Percentiles rank a stretch among this genome's conserved stretches.
Evolutionary conservation across 305 asterid genomes (phyloP).

Genomic region (Fraxinus xanthoxyloides): DNA sequence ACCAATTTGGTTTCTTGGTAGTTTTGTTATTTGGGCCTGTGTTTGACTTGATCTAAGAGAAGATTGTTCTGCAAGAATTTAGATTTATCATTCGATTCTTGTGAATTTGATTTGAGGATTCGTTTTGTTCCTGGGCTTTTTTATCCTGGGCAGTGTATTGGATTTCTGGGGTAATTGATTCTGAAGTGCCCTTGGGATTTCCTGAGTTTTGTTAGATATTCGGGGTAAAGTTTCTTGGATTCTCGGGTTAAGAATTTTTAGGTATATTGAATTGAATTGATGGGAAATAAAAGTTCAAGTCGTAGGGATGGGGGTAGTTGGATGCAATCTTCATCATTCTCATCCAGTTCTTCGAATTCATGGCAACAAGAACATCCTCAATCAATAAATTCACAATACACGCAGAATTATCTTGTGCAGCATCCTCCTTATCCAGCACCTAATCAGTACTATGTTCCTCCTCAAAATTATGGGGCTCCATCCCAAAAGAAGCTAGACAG

Average conservation of each 20-base stretch:
- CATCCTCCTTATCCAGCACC: conserved; percentile 41
- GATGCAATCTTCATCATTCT: conserved; percentile 52
- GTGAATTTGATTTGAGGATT: conserved; percentile 1
- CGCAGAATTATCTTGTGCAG: conserved; percentile 46
- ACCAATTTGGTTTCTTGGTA: not conserved
- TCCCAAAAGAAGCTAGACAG: conserved; percentile 16
- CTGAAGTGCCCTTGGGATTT: not conserved
- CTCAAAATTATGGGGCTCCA: conserved; percentile 25
- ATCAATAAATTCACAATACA: conserved; percentile 44
- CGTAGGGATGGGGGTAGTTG: conserved; percentile 36
- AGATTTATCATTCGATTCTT: not conserved
- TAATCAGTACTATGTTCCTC: conserved; percentile 38
- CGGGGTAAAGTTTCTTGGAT: conserved; percentile 14
- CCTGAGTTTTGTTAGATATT: not conserved
- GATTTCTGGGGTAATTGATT: not conserved
- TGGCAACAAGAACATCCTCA: conserved; percentile 47
- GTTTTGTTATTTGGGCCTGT: not conserved
- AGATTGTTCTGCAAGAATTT: not conserved
- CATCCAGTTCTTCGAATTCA: conserved; percentile 43
- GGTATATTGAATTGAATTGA: conserved; percentile 38
- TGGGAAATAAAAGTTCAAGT: conserved; percentile 87
- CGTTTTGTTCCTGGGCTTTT: conserved; percentile 14
- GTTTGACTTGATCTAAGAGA: not conserved
- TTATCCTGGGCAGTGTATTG: not conserved
- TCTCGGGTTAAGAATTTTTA: conserved; percentile 7